phyloP scores from a whole-genome alignment of 805 yeast genomes.

The Wickerhamiella sergipiensis region DNA sequence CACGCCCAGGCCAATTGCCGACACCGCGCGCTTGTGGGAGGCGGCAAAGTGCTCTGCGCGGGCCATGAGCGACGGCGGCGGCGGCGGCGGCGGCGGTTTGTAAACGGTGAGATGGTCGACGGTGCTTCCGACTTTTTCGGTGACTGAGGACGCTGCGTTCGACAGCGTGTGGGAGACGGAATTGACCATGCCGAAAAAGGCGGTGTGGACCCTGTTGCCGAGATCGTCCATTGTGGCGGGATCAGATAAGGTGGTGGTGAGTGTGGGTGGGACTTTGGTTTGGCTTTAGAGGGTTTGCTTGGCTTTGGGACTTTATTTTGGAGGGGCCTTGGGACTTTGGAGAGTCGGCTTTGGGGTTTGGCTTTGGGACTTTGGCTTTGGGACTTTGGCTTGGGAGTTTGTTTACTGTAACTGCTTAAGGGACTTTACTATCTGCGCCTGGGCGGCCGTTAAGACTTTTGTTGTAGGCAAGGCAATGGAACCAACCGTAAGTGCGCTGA shows the following conservation, averaged over 20 bases:
- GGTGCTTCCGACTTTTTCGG: neutral
- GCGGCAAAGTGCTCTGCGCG: neutral
- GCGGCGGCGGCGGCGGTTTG: neutral
- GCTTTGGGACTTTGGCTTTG: no score
- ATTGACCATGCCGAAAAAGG: neutral
- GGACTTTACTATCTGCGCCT: no score
- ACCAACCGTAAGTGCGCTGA: slow-evolving; percentile 28
- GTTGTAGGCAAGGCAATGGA: no score
- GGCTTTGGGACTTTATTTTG: no score
- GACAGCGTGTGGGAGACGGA: neutral
- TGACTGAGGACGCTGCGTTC: neutral
- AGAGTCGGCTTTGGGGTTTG: no score
- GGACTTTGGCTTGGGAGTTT: no score
- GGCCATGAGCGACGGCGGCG: neutral
- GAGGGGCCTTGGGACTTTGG: no score
- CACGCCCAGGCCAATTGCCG: neutral
- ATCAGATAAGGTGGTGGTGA: no score
- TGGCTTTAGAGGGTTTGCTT: no score
- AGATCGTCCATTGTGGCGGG: neutral
- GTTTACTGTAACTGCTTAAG: no score
- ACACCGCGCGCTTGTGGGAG: neutral
- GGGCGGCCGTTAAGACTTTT: no score
- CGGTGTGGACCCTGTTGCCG: neutral
- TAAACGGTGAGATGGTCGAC: neutral
- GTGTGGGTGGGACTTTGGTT: no score